Conservation (phyloP, 345 rosid genomes). For the Arabis hirsuta region DNA sequence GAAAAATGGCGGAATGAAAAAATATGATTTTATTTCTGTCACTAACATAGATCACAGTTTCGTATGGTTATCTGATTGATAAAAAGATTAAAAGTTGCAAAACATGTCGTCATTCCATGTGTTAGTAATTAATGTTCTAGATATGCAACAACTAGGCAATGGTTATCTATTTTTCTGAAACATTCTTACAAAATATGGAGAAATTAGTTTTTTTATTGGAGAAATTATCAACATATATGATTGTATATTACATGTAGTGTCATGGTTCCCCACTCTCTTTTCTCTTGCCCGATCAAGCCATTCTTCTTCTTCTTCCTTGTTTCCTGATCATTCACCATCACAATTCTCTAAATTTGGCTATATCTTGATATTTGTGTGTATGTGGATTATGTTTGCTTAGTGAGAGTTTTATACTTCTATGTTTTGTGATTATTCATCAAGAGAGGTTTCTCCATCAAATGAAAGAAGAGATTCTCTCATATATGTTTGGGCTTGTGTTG, state of each 20-base stretch:
- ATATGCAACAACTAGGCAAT: slow-evolving; percentile 16
- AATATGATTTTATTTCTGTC: too few species aligned
- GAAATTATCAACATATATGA: slow-evolving; percentile 14
- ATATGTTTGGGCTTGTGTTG: slow-evolving; percentile 4
- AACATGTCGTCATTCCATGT: too few species aligned
- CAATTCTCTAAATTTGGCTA: slow-evolving; percentile 2
- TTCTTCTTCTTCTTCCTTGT: slow-evolving; percentile 26
- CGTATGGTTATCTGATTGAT: too few species aligned
- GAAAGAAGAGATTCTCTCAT: slow-evolving; percentile 23
- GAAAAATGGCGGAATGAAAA: too few species aligned
- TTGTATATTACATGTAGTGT: slow-evolving; percentile 36
- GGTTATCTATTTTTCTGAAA: slow-evolving; percentile 17
- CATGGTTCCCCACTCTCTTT: slow-evolving; percentile 42
- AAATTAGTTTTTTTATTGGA: slow-evolving; percentile 12
- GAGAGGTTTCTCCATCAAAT: slow-evolving; percentile 24
- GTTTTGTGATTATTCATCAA: slow-evolving; percentile 8
- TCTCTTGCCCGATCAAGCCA: slow-evolving; percentile 23
- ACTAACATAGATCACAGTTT: too few species aligned
- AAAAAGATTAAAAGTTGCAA: too few species aligned
- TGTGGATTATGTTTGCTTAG: not conserved
- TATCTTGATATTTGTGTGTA: slow-evolving; percentile 9
- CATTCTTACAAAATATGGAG: slow-evolving; percentile 3
- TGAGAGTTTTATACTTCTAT: not conserved
- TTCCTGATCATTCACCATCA: slow-evolving; percentile 19
- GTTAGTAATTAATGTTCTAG: not conserved